A percentile compares a stretch with the other conserved stretches of the same genome.
Evolutionary conservation across 345 rosid species (phyloP).

Genomic region (Populus alba): DNA sequence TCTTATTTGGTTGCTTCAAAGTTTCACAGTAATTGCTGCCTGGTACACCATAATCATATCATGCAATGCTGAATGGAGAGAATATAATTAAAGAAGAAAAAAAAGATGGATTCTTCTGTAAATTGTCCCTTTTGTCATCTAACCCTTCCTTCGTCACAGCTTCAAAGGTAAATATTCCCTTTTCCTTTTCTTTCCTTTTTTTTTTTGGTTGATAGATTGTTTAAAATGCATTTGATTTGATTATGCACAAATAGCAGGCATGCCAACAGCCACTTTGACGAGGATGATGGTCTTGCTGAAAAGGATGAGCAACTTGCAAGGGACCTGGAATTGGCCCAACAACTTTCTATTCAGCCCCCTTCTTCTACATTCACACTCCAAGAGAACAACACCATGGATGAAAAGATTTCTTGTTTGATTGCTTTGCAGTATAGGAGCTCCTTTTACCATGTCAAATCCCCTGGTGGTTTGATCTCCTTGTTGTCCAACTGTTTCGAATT

Average conservation of each 20-base stretch:
- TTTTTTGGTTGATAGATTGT: too few species aligned
- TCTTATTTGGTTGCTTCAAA: not conserved
- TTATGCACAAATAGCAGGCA: slow-evolving; percentile 39
- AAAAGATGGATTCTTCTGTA: slow-evolving; percentile 31
- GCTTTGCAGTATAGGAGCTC: slow-evolving; percentile 43
- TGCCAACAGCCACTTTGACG: slow-evolving; percentile 69
- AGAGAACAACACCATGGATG: slow-evolving; percentile 10
- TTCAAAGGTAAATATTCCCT: slow-evolving; percentile 14
- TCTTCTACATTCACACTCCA: not conserved
- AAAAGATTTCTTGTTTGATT: slow-evolving; percentile 33
- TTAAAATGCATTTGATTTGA: too few species aligned
- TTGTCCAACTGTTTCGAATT: slow-evolving; percentile 47
- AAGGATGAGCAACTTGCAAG: slow-evolving; percentile 23
- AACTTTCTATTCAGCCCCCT: slow-evolving; percentile 36
- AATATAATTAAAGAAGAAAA: not conserved
- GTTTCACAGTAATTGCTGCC: not conserved
- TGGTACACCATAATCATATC: not conserved
- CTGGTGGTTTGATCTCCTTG: slow-evolving; percentile 55
- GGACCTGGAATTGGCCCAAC: slow-evolving; percentile 41
- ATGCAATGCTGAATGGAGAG: not conserved
- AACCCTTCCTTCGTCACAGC: slow-evolving; percentile 34
- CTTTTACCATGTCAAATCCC: slow-evolving; percentile 36
- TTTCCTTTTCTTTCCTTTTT: not conserved
- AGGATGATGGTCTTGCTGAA: slow-evolving; percentile 21
- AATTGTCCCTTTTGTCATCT: slow-evolving; percentile 59